Evolutionary conservation across 2,329 filamentous ascomycete genomes (phyloP).

Genomic region (Aspergillus persii): DNA sequence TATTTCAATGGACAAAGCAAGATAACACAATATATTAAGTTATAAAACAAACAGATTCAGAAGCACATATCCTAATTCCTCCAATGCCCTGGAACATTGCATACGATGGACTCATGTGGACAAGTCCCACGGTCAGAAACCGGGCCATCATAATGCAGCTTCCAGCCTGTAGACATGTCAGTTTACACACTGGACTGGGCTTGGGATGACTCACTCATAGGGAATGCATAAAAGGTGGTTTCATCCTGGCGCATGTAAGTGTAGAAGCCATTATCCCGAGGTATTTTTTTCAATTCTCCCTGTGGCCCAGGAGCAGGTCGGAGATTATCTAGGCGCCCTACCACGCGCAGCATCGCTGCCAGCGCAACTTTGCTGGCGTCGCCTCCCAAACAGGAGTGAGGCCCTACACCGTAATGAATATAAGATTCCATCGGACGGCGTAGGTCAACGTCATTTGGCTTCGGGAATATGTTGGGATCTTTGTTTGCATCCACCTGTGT

Average conservation of each 20-base stretch:
- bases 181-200: too few species aligned
- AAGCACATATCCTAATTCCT: too few species aligned
- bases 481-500: constrained; percentile 49
- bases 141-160: too few species aligned
- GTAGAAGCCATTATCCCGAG: constrained; percentile 51
- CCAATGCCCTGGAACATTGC: too few species aligned
- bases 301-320: constrained; percentile 61
- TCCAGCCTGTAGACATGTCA: too few species aligned
- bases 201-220: constrained; percentile 32
- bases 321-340: constrained; percentile 62
- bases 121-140: too few species aligned
- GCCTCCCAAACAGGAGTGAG: constrained; percentile 62
- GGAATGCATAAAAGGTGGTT: constrained; percentile 54
- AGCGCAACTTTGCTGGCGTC: constrained; percentile 62
- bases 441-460: constrained; percentile 61
- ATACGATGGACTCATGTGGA: too few species aligned
- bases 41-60: too few species aligned
- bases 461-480: constrained; percentile 60
- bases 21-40: too few species aligned
- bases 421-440: constrained; percentile 63
- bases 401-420: constrained; percentile 62
- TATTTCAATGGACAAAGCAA: too few species aligned
- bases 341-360: constrained; percentile 64
- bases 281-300: constrained; percentile 66
- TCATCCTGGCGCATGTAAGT: constrained; percentile 67